Percentiles rank a stretch among this genome's conserved stretches.
These are phyloP conservation scores for Telfairia occidentalis DNA, from an alignment of 331 rosid genomes.

Conservation along the genomic window DNA sequence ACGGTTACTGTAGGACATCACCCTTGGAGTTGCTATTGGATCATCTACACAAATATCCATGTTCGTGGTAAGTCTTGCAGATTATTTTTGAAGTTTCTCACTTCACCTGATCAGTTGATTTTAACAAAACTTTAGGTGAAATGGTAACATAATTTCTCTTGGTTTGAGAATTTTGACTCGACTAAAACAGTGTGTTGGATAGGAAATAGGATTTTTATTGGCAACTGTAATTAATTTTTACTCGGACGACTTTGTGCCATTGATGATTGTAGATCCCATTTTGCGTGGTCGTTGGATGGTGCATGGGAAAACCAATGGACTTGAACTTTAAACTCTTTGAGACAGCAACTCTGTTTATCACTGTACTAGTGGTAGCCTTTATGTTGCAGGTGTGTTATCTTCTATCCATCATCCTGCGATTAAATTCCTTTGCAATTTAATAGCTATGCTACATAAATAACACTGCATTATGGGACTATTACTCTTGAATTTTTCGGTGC, in stretches of 20 bases:
- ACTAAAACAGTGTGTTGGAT: not conserved
- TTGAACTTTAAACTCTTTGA: conserved; percentile 88
- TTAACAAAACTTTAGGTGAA: not conserved
- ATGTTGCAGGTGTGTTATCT: conserved; percentile 68
- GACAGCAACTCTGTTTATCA: conserved; percentile 83
- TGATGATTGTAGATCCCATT: conserved; percentile 64
- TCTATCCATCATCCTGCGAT: not conserved
- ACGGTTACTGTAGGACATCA: conserved; percentile 51
- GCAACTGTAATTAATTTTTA: not conserved
- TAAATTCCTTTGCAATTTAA: not conserved
- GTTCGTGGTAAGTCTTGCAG: conserved; percentile 65
- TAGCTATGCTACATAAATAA: not conserved
- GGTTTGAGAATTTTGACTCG: not conserved
- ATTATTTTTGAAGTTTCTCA: not conserved
- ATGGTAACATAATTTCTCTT: not conserved
- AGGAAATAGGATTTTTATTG: not conserved
- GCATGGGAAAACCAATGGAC: conserved; percentile 84
- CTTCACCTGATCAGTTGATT: not conserved
- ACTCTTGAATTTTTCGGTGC: not conserved
- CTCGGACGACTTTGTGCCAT: not conserved
- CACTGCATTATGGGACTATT: not conserved
- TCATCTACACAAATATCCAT: conserved; percentile 92
- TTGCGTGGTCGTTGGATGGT: conserved; percentile 90
- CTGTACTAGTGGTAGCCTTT: conserved; percentile 87
- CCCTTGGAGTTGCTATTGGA: conserved; percentile 91